A percentile compares a stretch with the other conserved stretches of the same genome.
Evolutionary conservation across 1,284 basidiomycete genomes (phyloP).

Genomic region (Pascua sp.): DNA sequence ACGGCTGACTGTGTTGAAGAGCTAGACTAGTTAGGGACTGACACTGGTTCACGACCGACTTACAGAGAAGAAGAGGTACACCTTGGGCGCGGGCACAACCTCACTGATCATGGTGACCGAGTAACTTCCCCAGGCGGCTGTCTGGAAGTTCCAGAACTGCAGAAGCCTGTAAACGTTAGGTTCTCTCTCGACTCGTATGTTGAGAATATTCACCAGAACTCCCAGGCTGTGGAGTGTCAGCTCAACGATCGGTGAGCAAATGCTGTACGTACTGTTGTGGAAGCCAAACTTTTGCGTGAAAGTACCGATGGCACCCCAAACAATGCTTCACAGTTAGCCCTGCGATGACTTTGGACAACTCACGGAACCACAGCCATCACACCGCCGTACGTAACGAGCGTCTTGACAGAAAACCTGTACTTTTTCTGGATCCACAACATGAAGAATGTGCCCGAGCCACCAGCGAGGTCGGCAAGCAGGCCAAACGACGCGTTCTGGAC

Average conservation of each 20-base stretch:
- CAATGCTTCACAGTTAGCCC: conserved; percentile 20
- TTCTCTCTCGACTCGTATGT: too few relatives aligned
- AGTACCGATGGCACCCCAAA: conserved; percentile 19
- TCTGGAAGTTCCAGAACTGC: conserved; percentile 11
- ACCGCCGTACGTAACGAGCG: not conserved
- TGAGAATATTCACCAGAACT: not conserved
- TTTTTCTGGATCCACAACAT: conserved; percentile 13
- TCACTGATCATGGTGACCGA: conserved; percentile 21
- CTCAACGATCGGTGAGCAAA: too few relatives aligned
- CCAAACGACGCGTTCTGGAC: conserved; percentile 9
- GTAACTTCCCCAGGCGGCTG: conserved; percentile 20
- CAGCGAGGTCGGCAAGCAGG: conserved; percentile 11
- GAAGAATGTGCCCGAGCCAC: conserved; percentile 17
- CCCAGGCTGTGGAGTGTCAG: too few relatives aligned
- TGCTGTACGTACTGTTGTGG: too few relatives aligned
- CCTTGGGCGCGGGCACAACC: conserved; percentile 21
- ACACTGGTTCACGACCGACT: conserved; percentile 1
- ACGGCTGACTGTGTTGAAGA: conserved; percentile 1
- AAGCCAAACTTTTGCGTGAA: conserved; percentile 16
- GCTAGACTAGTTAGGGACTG: not conserved
- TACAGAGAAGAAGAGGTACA: conserved; percentile 18
- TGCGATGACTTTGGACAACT: too few relatives aligned
- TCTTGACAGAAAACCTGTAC: conserved; percentile 12
- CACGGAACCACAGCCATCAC: conserved; percentile 4
- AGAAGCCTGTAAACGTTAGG: not conserved